Conservation (phyloP, 495 filamentous ascomycete genomes). For the Extremus antarcticus region DNA sequence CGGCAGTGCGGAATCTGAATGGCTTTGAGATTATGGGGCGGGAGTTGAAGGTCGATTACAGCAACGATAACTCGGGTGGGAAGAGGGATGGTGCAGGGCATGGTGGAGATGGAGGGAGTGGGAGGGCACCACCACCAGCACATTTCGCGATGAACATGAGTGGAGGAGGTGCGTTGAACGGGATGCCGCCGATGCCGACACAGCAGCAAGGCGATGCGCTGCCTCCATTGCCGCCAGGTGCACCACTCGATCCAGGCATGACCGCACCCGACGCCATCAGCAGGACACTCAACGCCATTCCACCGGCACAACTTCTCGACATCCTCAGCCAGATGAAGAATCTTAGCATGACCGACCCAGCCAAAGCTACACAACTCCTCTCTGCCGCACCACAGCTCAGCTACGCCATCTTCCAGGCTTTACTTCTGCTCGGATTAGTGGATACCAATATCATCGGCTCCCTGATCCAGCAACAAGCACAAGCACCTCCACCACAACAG, state of each 20-base stretch:
- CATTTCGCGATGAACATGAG: constrained; percentile 34
- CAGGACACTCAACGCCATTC: constrained; percentile 72
- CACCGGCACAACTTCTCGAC: constrained; percentile 82
- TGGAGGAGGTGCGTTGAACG: background rate
- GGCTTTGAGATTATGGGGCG: constrained; percentile 93
- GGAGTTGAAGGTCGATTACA: constrained; percentile 88
- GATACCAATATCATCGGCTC: constrained; percentile 49
- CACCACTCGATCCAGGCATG: constrained; percentile 68
- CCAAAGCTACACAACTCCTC: constrained; percentile 77
- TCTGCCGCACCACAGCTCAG: constrained; percentile 83
- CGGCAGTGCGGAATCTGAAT: constrained; percentile 90
- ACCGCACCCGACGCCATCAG: constrained; percentile 85
- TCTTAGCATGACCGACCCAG: constrained; percentile 67
- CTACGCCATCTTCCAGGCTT: constrained; percentile 91
- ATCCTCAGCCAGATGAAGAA: constrained; percentile 92
- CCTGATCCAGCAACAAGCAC: constrained; percentile 43
- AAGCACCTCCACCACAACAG: constrained; percentile 17
- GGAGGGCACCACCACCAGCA: constrained; percentile 26
- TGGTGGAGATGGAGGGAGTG: background rate
- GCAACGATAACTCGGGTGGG: constrained; percentile 71
- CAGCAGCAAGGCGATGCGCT: constrained; percentile 32
- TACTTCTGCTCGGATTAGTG: constrained; percentile 87
- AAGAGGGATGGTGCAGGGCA: background rate
- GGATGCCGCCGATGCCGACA: background rate
- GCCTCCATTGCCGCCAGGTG: constrained; percentile 73